Evolutionary conservation across 768 basidiomycete genomes (phyloP).

Genomic region (Russula earlei): DNA sequence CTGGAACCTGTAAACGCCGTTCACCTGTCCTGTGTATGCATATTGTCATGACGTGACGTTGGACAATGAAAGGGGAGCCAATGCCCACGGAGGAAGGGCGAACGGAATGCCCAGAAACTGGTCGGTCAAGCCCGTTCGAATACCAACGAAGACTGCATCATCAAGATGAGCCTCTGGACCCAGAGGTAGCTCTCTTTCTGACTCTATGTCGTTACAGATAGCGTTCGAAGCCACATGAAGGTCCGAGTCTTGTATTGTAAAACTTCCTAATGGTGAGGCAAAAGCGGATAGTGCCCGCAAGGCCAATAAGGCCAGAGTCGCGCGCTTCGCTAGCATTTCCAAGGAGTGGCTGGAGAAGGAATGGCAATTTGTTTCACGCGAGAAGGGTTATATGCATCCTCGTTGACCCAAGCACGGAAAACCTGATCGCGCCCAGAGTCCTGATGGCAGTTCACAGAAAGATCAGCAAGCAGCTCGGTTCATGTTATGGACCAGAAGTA

Average conservation of each 20-base stretch:
- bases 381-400: neutral
- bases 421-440: neutral
- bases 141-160: conserved; percentile 26
- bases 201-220: neutral
- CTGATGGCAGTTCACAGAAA: neutral
- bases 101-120: conserved; percentile 36
- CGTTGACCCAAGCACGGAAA: neutral
- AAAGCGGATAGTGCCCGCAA: neutral
- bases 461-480: neutral
- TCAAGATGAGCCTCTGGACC: conserved; percentile 23
- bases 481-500: neutral
- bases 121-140: conserved; percentile 20
- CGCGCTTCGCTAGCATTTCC: neutral
- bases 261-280: neutral
- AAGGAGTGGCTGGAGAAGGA: neutral
- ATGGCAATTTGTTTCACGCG: neutral
- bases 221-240: neutral
- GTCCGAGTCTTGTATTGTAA: neutral
- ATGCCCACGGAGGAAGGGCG: conserved; percentile 31
- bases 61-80: too few species aligned
- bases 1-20: conserved; percentile 31
- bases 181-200: neutral
- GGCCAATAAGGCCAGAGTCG: conserved; percentile 2
- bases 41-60: too few species aligned
- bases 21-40: conserved; percentile 24